phyloP scores from a whole-genome alignment of 345 rosid species.

The Boechera divaricarpa region DNA sequence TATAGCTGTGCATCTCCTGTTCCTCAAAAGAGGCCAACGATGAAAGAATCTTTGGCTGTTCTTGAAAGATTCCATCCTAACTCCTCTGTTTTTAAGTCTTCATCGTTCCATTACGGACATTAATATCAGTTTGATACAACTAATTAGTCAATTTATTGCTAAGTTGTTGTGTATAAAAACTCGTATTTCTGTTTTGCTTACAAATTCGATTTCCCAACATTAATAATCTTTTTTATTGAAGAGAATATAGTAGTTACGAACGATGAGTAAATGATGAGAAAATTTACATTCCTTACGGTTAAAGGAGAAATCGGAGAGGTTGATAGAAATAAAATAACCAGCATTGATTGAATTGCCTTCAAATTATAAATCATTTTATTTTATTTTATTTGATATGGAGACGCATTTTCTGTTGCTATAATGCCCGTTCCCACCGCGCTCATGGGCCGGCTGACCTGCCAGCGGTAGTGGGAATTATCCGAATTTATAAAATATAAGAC shows the following conservation, averaged over 20 bases:
- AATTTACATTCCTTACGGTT: background rate
- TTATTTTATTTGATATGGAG: too few relatives aligned
- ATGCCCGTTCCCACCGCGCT: too few relatives aligned
- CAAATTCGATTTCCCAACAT: background rate
- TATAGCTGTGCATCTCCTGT: conserved; percentile 72
- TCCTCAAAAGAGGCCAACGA: conserved; percentile 86
- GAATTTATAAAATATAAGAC: too few relatives aligned
- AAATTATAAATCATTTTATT: too few relatives aligned
- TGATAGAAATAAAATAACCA: too few relatives aligned
- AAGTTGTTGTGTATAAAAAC: conserved; percentile 31
- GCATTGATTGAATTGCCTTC: too few relatives aligned
- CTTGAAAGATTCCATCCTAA: conserved; percentile 63
- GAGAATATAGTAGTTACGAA: background rate
- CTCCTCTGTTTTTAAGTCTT: conserved; percentile 42
- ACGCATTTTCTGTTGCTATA: too few relatives aligned
- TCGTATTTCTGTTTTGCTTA: background rate
- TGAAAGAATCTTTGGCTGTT: conserved; percentile 76
- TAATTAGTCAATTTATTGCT: conserved; percentile 7
- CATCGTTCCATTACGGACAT: conserved; percentile 45
- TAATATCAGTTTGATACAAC: conserved; percentile 22
- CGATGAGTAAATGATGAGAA: background rate
- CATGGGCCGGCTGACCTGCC: too few relatives aligned
- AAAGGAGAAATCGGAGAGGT: too few relatives aligned
- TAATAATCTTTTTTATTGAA: background rate
- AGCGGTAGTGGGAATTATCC: too few relatives aligned